These are phyloP conservation scores for Aspergillus luchuensis DNA, from an alignment of 2,329 filamentous ascomycete species.

Conservation along the genomic window DNA sequence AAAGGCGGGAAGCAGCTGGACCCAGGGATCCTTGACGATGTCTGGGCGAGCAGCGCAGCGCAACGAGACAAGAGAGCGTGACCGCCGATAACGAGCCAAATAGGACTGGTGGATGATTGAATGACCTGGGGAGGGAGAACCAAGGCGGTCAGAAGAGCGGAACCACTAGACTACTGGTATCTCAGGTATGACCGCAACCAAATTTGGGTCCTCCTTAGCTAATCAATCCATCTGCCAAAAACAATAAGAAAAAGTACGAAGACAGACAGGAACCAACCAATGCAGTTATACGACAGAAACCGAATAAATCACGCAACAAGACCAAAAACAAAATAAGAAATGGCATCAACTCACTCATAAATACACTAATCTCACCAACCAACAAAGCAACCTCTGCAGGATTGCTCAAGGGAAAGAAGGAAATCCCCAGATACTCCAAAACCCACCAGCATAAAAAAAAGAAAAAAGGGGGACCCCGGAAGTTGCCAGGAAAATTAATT, in stretches of 20 bases:
- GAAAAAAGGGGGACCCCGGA: background rate
- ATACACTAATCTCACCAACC: no score
- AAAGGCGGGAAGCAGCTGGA: constrained; percentile 27
- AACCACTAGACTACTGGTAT: no score
- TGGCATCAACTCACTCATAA: no score
- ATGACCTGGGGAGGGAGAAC: background rate
- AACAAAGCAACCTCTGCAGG: no score
- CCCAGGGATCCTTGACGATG: constrained; percentile 29
- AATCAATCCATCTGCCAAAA: background rate
- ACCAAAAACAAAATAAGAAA: background rate
- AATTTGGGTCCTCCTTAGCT: background rate
- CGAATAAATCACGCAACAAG: background rate
- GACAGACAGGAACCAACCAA: no score
- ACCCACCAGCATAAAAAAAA: background rate
- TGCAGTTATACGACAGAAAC: background rate
- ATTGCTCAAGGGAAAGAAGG: background rate
- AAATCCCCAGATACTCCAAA: background rate
- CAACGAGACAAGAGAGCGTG: constrained; percentile 22
- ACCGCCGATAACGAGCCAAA: constrained; percentile 33
- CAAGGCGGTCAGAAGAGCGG: constrained; percentile 38
- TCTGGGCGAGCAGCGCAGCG: constrained; percentile 10
- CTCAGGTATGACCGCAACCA: background rate
- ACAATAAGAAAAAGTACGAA: no score
- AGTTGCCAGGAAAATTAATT: background rate
- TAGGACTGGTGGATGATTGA: background rate